Evolutionary conservation across 2,329 filamentous ascomycete genomes (phyloP), one percentile per base, ranked within the genome.

Genomic region (Magnaporthiopsis poae): DNA sequence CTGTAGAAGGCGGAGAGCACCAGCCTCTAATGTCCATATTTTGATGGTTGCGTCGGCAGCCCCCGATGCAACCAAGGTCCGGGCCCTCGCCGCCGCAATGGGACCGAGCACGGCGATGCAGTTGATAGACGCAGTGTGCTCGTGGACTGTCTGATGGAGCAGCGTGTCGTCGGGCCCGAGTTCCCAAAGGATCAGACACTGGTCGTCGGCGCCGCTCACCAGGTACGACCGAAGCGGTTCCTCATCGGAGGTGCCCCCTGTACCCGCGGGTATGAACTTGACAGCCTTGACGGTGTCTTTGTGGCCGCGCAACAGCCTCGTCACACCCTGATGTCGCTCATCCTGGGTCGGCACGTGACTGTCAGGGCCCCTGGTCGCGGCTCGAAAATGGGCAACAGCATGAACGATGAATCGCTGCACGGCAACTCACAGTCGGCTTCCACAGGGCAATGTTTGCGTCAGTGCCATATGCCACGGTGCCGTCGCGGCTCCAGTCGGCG

Each of bases 361-460:
- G 15, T 46, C 15, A 46, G 39, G 39, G 35, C 31, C 39, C 39
- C 39, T 46, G 15, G 39, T 46, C 39, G 39, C 39, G 15, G 3
- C 4, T 46, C 39, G 15, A 46, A 46, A 46, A 46, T 15, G 15
- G 15, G 39, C 13, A 46, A 46, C 39, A 46, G 15, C 39, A 18
- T 46, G 39, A 5, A 18, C 13, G 13, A 46, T 46, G 39, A 5
- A 18, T 2, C 4, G 39, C 39, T 18, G 39, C 39, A 18, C 39
- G 15, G 13, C 39, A 56, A 79, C 87, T 77, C 82, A 93, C 91
- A 75, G 83, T 77, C 66, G 92, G 92, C 74, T 87, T 82, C 95
- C 95, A 99, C 60, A 98, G 75, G 61, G 92, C 94, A 71, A 99
- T 84, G 78, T 95, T 95, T 71, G 88, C 88, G 77, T 96, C 91